Percentiles rank a stretch among this genome's conserved stretches.
Conservation (phyloP, 495 filamentous ascomycete genomes). For the Patellaria atrata region DNA sequence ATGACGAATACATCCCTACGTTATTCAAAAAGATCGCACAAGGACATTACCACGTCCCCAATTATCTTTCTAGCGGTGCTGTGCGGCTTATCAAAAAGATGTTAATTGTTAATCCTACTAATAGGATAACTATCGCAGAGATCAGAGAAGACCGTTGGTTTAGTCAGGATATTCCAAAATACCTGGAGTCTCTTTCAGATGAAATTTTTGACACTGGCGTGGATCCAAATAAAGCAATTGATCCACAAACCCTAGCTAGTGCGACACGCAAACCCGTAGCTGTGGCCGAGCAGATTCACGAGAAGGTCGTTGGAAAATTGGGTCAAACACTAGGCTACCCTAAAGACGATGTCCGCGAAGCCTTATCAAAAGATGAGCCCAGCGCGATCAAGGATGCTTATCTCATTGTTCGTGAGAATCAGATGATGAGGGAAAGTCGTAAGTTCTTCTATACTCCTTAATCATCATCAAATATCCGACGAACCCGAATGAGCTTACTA, state of each 20-base stretch:
- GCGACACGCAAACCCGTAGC: conserved; percentile 47
- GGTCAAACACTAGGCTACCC: conserved; percentile 96
- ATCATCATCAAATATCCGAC: too few relatives aligned
- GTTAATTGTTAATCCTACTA: conserved; percentile 88
- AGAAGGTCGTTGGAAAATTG: conserved; percentile 83
- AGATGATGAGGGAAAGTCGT: conserved; percentile 93
- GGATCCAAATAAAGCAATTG: conserved; percentile 78
- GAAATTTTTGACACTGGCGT: conserved; percentile 89
- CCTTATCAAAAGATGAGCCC: conserved; percentile 77
- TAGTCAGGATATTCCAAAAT: conserved; percentile 64
- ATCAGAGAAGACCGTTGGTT: conserved; percentile 96
- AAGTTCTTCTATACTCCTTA: too few relatives aligned
- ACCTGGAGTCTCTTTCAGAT: conserved; percentile 78
- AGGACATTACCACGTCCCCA: conserved; percentile 76
- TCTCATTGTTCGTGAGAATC: conserved; percentile 92
- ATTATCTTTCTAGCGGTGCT: conserved; percentile 78
- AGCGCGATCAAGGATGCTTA: conserved; percentile 98
- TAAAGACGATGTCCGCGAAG: conserved; percentile 87
- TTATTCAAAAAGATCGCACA: conserved; percentile 81
- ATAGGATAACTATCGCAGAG: conserved; percentile 82
- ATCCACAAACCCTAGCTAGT: conserved; percentile 60
- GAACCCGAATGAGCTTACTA: conserved; percentile 1
- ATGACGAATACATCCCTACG: conserved; percentile 88
- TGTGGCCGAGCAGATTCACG: conserved; percentile 77
- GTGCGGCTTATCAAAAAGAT: conserved; percentile 74